Evolutionary conservation across 495 filamentous ascomycete species (phyloP).

Genomic region (Neurospora sp.): DNA sequence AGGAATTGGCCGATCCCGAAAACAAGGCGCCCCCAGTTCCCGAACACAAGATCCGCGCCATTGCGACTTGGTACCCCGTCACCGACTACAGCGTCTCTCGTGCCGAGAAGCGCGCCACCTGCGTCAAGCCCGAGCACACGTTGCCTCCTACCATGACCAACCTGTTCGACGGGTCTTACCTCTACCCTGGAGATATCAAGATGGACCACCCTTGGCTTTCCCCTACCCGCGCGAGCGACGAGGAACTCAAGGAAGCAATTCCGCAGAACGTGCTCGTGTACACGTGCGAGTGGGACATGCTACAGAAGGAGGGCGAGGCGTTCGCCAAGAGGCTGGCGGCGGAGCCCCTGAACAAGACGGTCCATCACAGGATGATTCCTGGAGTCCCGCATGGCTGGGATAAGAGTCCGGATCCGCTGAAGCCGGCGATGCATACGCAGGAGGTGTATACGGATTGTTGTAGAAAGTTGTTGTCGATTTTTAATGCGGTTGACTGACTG

Average conservation of each 20-base stretch:
- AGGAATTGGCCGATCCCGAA: not conserved
- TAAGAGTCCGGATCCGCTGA: conserved; percentile 69
- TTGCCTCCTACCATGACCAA: conserved; percentile 64
- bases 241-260: conserved; percentile 31
- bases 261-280: conserved; percentile 49
- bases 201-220: conserved; percentile 30
- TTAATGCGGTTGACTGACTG: conserved; percentile 8
- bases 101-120: conserved; percentile 54
- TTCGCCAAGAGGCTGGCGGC: conserved; percentile 51
- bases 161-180: conserved; percentile 81
- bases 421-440: conserved; percentile 35
- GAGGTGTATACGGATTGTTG: conserved; percentile 32
- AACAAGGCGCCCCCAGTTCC: conserved; percentile 9
- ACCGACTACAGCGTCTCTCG: conserved; percentile 74
- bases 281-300: conserved; percentile 88
- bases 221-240: conserved; percentile 29
- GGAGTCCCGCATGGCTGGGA: conserved; percentile 77
- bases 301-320: conserved; percentile 63
- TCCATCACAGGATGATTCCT: conserved; percentile 60
- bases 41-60: conserved; percentile 24
- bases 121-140: conserved; percentile 57
- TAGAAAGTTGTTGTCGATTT: conserved; percentile 19
- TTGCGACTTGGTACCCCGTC: conserved; percentile 73
- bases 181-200: conserved; percentile 39
- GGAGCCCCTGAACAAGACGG: conserved; percentile 52